phyloP scores from a whole-genome alignment of 106 monocot genomes.

The Dendrobium officinale region DNA sequence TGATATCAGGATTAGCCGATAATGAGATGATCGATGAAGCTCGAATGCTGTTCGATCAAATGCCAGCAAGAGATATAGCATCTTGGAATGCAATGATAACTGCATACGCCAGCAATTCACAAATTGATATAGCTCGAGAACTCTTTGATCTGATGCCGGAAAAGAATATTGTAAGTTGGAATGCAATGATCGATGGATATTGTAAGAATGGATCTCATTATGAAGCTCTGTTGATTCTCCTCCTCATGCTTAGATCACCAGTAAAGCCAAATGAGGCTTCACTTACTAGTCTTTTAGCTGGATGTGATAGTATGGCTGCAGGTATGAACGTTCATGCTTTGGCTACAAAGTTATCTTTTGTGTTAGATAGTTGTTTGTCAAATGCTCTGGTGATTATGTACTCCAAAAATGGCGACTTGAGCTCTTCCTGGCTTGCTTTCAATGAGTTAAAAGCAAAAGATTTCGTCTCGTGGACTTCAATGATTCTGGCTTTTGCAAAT shows the following conservation, averaged over 20 bases:
- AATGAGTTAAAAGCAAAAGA: conserved; percentile 22
- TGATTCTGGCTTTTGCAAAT: conserved; percentile 29
- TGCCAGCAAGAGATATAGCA: conserved; percentile 31
- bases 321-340: conserved; percentile 19
- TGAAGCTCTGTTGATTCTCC: conserved; percentile 24
- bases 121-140: conserved; percentile 12
- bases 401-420: conserved; percentile 26
- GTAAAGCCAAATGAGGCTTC: conserved; percentile 21
- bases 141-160: conserved; percentile 31
- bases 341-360: conserved; percentile 18
- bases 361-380: conserved; percentile 9
- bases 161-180: conserved; percentile 36
- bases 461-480: conserved; percentile 36
- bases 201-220: conserved; percentile 11
- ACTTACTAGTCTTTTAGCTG: conserved; percentile 29
- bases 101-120: conserved; percentile 19
- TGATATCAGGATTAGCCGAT: conserved; percentile 32
- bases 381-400: conserved; percentile 39
- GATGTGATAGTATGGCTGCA: conserved; percentile 2
- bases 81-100: conserved; percentile 52
- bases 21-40: conserved; percentile 24
- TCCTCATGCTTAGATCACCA: conserved; percentile 19
- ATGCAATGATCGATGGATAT: conserved; percentile 32
- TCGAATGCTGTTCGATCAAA: conserved; percentile 26
- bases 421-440: conserved; percentile 22